A percentile compares a stretch with the other conserved stretches of the same genome.
Evolutionary conservation across 225 moss, liverwort and hornwort genomes (phyloP).

Genomic region (Pseudoscleropodium purum): DNA sequence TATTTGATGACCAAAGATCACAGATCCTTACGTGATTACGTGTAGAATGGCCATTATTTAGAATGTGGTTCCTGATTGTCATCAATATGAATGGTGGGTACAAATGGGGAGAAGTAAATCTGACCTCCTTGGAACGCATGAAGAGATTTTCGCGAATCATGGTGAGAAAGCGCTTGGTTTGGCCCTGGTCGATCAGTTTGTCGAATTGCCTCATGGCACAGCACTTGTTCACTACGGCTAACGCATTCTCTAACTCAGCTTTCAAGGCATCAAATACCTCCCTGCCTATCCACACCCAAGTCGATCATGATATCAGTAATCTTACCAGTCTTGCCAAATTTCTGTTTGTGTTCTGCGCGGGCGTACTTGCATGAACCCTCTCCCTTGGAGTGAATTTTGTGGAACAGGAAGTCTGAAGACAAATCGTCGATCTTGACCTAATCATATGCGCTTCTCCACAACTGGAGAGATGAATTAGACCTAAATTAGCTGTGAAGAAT

Average conservation of each 20-base stretch:
- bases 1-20: neutral
- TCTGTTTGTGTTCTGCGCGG: neutral
- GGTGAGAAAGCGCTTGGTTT: slow-evolving; percentile 32
- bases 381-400: neutral
- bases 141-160: slow-evolving; percentile 26
- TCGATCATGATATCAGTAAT: neutral
- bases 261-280: slow-evolving; percentile 55
- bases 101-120: neutral
- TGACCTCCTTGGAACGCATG: slow-evolving; percentile 23
- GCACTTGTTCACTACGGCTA: slow-evolving; percentile 54
- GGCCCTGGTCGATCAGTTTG: slow-evolving; percentile 68
- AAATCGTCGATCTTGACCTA: neutral
- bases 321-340: neutral
- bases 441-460: neutral
- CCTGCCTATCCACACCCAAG: slow-evolving; percentile 23
- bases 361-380: neutral
- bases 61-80: neutral
- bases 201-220: slow-evolving; percentile 62
- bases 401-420: neutral
- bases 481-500: too few relatives aligned
- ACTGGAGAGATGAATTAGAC: neutral
- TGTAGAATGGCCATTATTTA: neutral
- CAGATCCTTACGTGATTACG: neutral
- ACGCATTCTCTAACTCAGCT: slow-evolving; percentile 37
- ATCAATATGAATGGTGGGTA: neutral